Conservation (phyloP, 441 rosid genomes). For the Gossypium davidsonii region DNA sequence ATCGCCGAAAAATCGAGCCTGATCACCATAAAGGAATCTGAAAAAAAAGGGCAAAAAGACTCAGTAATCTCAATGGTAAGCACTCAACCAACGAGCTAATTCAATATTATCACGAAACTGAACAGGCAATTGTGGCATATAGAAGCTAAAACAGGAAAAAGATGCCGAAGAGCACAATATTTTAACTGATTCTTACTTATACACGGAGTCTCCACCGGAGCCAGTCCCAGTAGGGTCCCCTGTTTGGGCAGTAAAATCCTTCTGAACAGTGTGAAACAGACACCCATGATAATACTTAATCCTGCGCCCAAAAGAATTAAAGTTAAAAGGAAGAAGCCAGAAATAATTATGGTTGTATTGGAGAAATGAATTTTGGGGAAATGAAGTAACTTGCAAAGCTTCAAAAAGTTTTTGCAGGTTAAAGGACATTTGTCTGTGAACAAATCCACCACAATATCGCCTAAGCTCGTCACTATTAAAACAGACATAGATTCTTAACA, state of each 20-base stretch:
- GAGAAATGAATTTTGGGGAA: neutral
- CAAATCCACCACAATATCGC: slow-evolving; percentile 81
- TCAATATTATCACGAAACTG: neutral
- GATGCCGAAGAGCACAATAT: neutral
- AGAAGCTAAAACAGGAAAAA: neutral
- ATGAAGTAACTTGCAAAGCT: slow-evolving; percentile 74
- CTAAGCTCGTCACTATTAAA: slow-evolving; percentile 69
- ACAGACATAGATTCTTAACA: slow-evolving; percentile 53
- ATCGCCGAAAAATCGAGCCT: slow-evolving; percentile 84
- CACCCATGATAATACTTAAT: slow-evolving; percentile 85
- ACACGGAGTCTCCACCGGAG: slow-evolving; percentile 76
- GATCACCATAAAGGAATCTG: slow-evolving; percentile 84
- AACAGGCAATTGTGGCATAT: neutral
- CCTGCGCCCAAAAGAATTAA: slow-evolving; percentile 29
- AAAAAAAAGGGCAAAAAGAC: neutral
- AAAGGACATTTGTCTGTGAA: slow-evolving; percentile 62
- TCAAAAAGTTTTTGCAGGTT: slow-evolving; percentile 85
- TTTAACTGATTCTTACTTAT: slow-evolving; percentile 44
- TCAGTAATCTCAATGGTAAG: neutral
- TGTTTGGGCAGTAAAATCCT: slow-evolving; percentile 93
- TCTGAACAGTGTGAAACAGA: slow-evolving; percentile 79
- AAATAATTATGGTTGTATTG: neutral
- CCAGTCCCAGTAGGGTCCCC: slow-evolving; percentile 91
- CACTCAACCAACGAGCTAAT: neutral
- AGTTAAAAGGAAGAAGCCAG: neutral